Evolutionary conservation across 2,329 filamentous ascomycete genomes (phyloP).

Genomic region (Monosporascus ibericus): DNA sequence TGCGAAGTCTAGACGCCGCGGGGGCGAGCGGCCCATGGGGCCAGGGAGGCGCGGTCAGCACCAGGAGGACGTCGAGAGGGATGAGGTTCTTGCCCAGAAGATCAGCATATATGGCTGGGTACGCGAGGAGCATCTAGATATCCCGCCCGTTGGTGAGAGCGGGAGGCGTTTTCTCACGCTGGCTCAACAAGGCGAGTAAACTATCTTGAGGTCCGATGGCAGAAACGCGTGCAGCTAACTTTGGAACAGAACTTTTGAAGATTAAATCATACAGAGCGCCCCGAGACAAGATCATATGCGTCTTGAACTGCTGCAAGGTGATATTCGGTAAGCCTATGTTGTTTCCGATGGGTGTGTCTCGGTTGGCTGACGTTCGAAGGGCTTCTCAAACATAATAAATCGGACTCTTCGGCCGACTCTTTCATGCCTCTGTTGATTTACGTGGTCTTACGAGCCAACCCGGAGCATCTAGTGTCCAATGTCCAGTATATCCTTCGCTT

Average conservation of each 20-base stretch:
- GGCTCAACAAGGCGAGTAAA: slow-evolving; percentile 69
- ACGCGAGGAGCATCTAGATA: slow-evolving; percentile 86
- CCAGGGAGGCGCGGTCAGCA: slow-evolving; percentile 91
- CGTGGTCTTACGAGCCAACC: slow-evolving; percentile 88
- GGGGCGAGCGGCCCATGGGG: slow-evolving; percentile 62
- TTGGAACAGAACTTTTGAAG: slow-evolving; percentile 73
- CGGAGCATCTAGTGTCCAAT: slow-evolving; percentile 92
- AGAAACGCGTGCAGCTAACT: slow-evolving; percentile 5
- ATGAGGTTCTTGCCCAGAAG: slow-evolving; percentile 94
- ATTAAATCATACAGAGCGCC: slow-evolving; percentile 97
- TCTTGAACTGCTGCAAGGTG: slow-evolving; percentile 97
- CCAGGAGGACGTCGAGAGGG: slow-evolving; percentile 94
- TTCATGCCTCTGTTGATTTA: slow-evolving; percentile 95
- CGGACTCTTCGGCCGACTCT: slow-evolving; percentile 90
- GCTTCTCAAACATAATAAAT: slow-evolving; percentile 83
- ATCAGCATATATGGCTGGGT: slow-evolving; percentile 97
- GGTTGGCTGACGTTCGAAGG: slow-evolving; percentile 40
- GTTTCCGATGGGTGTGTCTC: neutral
- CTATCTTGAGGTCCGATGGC: neutral
- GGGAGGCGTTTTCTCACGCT: slow-evolving; percentile 82
- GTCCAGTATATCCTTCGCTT: slow-evolving; percentile 97
- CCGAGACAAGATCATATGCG: slow-evolving; percentile 95
- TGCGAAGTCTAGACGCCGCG: slow-evolving; percentile 61
- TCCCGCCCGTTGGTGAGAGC: slow-evolving; percentile 75
- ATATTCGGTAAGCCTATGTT: slow-evolving; percentile 69